These are phyloP conservation scores for Parietaria judaica DNA, from an alignment of 306 rosid genomes.

Conservation along the genomic window DNA sequence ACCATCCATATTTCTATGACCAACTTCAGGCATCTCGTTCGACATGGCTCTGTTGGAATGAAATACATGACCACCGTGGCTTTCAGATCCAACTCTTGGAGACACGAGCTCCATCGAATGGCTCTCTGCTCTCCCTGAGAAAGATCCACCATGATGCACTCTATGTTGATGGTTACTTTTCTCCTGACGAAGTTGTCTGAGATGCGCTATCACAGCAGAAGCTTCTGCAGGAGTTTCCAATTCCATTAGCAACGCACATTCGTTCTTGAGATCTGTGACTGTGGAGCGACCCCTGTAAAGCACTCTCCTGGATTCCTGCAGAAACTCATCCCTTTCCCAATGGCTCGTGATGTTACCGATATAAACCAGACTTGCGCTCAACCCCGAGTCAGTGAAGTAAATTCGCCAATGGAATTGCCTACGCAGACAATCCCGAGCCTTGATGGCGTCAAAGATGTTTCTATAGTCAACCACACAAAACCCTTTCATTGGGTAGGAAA, in stretches of 20 bases:
- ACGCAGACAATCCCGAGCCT: slow-evolving; percentile 62
- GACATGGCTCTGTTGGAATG: slow-evolving; percentile 64
- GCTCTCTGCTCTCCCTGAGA: slow-evolving; percentile 35
- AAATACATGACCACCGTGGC: slow-evolving; percentile 43
- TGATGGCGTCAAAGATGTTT: slow-evolving; percentile 67
- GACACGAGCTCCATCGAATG: slow-evolving; percentile 69
- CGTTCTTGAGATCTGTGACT: slow-evolving; percentile 69
- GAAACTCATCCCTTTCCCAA: slow-evolving; percentile 86
- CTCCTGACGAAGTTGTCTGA: slow-evolving; percentile 69
- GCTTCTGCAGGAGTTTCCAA: slow-evolving; percentile 89
- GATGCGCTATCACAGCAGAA: slow-evolving; percentile 70
- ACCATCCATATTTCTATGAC: slow-evolving; percentile 51
- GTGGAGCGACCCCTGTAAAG: slow-evolving; percentile 53
- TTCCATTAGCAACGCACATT: slow-evolving; percentile 80
- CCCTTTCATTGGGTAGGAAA: slow-evolving; percentile 59
- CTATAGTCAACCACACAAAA: slow-evolving; percentile 83
- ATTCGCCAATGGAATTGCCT: slow-evolving; percentile 69
- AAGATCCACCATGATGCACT: slow-evolving; percentile 40
- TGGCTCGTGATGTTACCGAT: slow-evolving; percentile 70
- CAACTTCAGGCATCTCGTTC: slow-evolving; percentile 57
- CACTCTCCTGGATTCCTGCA: slow-evolving; percentile 73
- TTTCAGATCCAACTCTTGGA: slow-evolving; percentile 54
- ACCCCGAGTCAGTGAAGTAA: slow-evolving; percentile 80
- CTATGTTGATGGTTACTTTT: slow-evolving; percentile 57
- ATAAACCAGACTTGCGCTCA: slow-evolving; percentile 72